phyloP scores from a whole-genome alignment of 768 basidiomycete species.

The Collybiopsis confluens region DNA sequence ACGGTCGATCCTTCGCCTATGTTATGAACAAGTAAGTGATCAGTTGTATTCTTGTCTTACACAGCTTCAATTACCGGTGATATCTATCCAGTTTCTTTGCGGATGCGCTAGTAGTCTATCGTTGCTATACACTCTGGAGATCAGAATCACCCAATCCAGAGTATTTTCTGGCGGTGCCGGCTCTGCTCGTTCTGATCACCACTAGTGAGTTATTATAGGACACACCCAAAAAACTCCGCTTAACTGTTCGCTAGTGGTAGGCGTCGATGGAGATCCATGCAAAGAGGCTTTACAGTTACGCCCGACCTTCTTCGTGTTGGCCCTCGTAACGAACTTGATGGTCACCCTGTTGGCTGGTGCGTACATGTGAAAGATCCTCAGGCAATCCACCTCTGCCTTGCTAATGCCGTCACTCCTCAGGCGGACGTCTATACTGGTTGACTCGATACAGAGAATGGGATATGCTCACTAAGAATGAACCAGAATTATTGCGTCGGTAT shows the following conservation, averaged over 20 bases:
- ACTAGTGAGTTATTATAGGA: neutral
- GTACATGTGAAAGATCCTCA: neutral
- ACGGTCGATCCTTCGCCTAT: conserved; percentile 63
- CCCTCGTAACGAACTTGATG: neutral
- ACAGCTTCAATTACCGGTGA: neutral
- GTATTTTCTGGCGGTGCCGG: neutral
- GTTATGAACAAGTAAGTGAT: conserved; percentile 72
- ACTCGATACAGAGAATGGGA: neutral
- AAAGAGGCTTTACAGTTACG: neutral
- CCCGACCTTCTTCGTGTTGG: neutral
- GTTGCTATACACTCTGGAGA: neutral
- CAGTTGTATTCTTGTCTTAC: conserved; percentile 50
- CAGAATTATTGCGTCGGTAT: neutral
- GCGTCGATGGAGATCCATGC: neutral
- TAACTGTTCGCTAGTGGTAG: neutral
- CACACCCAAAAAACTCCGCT: neutral
- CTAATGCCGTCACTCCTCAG: neutral
- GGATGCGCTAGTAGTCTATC: neutral
- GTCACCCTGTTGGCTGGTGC: neutral
- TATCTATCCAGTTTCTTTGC: neutral
- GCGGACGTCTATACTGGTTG: neutral
- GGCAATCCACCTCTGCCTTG: neutral
- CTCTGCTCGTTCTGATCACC: neutral
- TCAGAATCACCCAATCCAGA: neutral
- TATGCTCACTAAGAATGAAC: neutral